These are phyloP conservation scores for Cyberlindnera mycetangii DNA, from an alignment of 805 yeast genomes.

Conservation along the genomic window DNA sequence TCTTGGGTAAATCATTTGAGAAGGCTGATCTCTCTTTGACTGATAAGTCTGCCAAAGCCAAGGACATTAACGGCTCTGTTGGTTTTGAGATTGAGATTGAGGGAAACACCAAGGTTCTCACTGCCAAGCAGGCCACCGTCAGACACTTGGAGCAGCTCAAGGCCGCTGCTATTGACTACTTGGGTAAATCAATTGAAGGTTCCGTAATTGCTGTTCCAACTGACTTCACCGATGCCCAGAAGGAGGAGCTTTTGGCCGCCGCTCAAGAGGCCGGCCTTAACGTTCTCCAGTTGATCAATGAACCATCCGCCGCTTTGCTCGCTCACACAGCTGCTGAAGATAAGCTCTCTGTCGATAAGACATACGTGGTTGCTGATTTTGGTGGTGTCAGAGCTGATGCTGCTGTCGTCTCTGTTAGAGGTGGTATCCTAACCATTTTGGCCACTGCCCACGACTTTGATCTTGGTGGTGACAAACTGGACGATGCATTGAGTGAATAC, in stretches of 20 bases:
- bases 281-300: constrained; percentile 84
- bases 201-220: constrained; percentile 91
- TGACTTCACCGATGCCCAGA: constrained; percentile 74
- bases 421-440: constrained; percentile 87
- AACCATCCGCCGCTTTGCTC: constrained; percentile 87
- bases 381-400: constrained; percentile 97
- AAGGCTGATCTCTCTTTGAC: constrained; percentile 67
- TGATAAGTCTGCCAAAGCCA: constrained; percentile 63
- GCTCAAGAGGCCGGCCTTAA: constrained; percentile 71
- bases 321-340: constrained; percentile 59
- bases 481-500: constrained; percentile 72
- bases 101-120: constrained; percentile 40
- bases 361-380: constrained; percentile 90
- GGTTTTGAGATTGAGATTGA: constrained; percentile 60
- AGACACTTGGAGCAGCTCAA: constrained; percentile 83
- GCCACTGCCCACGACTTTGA: constrained; percentile 79
- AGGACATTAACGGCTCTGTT: constrained; percentile 61
- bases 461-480: constrained; percentile 88
- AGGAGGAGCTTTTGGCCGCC: constrained; percentile 55
- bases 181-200: constrained; percentile 77
- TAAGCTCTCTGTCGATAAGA: constrained; percentile 52
- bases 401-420: constrained; percentile 89
- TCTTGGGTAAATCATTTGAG: constrained; percentile 70
- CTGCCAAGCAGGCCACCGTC: constrained; percentile 74
- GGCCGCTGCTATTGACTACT: constrained; percentile 88